Percentiles rank a stretch among this genome's conserved stretches.
These are phyloP conservation scores for Puccinia coronata DNA, from an alignment of 1,284 basidiomycete genomes.

Conservation along the genomic window DNA sequence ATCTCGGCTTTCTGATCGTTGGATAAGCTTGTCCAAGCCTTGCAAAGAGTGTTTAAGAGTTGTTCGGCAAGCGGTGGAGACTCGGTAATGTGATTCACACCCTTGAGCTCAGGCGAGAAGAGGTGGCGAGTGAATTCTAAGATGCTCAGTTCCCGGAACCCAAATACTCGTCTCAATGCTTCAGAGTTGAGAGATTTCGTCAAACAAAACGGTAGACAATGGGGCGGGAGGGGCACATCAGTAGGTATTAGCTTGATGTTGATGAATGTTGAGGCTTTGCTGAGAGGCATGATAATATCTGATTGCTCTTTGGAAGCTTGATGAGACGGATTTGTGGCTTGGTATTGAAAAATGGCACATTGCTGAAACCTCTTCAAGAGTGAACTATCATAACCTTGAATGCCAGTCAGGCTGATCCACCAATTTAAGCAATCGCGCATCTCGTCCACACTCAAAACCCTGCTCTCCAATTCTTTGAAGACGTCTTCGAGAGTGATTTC, in stretches of 20 bases:
- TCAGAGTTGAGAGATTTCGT: slow-evolving; percentile 63
- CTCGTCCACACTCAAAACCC: slow-evolving; percentile 74
- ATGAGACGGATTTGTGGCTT: slow-evolving; percentile 59
- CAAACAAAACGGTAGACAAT: slow-evolving; percentile 75
- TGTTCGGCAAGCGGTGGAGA: slow-evolving; percentile 80
- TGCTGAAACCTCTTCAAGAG: slow-evolving; percentile 58
- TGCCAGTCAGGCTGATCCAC: slow-evolving; percentile 72
- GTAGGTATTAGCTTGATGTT: slow-evolving; percentile 74
- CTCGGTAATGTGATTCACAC: slow-evolving; percentile 59
- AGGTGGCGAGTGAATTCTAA: slow-evolving; percentile 76
- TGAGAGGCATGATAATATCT: slow-evolving; percentile 69
- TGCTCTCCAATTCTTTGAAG: slow-evolving; percentile 71
- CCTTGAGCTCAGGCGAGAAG: slow-evolving; percentile 62
- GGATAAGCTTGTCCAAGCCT: slow-evolving; percentile 74
- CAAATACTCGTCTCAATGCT: slow-evolving; percentile 60
- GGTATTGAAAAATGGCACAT: slow-evolving; percentile 67
- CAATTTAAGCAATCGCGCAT: slow-evolving; percentile 81
- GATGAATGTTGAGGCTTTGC: slow-evolving; percentile 71
- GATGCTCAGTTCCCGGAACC: slow-evolving; percentile 78
- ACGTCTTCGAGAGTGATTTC: slow-evolving; percentile 83
- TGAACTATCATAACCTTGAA: slow-evolving; percentile 63
- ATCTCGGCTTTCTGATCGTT: slow-evolving; percentile 67
- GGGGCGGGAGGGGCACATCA: slow-evolving; percentile 77
- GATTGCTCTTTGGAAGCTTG: slow-evolving; percentile 48
- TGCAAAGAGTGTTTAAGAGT: slow-evolving; percentile 71